These are phyloP conservation scores for Pseudogymnoascus destructans DNA, from an alignment of 2,329 filamentous ascomycete genomes.

Conservation along the genomic window DNA sequence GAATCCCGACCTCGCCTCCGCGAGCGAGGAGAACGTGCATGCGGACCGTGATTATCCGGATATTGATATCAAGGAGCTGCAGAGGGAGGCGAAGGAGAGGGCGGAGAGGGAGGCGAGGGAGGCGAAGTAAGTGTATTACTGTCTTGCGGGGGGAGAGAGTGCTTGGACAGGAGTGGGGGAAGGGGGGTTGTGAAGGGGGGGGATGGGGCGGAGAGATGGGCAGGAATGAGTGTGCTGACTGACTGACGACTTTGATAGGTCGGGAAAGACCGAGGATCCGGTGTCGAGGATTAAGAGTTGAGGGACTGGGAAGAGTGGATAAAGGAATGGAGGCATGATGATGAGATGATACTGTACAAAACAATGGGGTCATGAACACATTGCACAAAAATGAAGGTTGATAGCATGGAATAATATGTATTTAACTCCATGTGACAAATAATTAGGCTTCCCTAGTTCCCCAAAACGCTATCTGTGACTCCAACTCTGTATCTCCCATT, in stretches of 20 bases:
- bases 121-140: conserved; percentile 34
- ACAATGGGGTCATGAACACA: neutral
- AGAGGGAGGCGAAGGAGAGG: conserved; percentile 26
- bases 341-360: neutral
- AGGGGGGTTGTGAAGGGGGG: no score
- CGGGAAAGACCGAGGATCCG: neutral
- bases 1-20: conserved; percentile 64
- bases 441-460: neutral
- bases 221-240: neutral
- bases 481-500: neutral
- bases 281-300: neutral
- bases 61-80: conserved; percentile 42
- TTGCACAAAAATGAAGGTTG: neutral
- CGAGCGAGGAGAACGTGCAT: conserved; percentile 61
- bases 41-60: conserved; percentile 9
- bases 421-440: neutral
- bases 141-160: neutral
- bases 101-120: conserved; percentile 33
- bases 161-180: neutral
- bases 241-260: neutral
- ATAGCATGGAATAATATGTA: neutral
- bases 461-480: neutral
- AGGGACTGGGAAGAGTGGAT: neutral
- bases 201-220: neutral
- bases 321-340: neutral